These are phyloP conservation scores for Lepiota subincarnata DNA, from an alignment of 768 basidiomycete genomes.

Conservation along the genomic window DNA sequence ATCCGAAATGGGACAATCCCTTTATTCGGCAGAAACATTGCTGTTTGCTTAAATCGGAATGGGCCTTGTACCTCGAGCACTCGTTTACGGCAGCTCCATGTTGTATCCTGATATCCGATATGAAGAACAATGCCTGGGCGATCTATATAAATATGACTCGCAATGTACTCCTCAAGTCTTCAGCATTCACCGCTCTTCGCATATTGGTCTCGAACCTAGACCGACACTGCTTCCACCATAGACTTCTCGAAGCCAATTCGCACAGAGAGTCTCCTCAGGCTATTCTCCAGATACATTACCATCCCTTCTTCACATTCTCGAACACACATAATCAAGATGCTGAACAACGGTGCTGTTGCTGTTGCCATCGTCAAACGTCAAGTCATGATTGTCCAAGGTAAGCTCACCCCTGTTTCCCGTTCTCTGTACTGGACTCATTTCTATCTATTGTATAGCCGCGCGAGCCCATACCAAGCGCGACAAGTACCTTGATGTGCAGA, in stretches of 20 bases:
- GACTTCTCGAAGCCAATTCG: not conserved
- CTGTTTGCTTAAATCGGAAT: not conserved
- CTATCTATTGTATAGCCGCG: slow-evolving; percentile 36
- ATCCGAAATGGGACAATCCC: not conserved
- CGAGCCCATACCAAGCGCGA: slow-evolving; percentile 54
- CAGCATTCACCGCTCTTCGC: not conserved
- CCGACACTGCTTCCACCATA: not conserved
- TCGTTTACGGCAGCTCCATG: not conserved
- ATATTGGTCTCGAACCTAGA: not conserved
- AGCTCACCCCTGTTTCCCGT: slow-evolving; percentile 5
- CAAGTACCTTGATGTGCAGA: slow-evolving; percentile 61
- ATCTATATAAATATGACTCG: not conserved
- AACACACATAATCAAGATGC: slow-evolving; percentile 20
- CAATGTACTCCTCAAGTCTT: not conserved
- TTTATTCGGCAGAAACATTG: not conserved
- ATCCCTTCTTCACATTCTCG: not conserved
- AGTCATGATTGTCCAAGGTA: slow-evolving; percentile 68
- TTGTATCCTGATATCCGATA: not conserved
- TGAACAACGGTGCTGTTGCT: slow-evolving; percentile 58
- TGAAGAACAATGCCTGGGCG: not conserved
- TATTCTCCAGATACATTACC: not conserved
- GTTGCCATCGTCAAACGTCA: slow-evolving; percentile 66
- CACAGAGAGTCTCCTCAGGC: not conserved
- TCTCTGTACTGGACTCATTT: not conserved
- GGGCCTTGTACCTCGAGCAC: not conserved